Conservation (phyloP, 306 rosid genomes). For the Vigna angularis region DNA sequence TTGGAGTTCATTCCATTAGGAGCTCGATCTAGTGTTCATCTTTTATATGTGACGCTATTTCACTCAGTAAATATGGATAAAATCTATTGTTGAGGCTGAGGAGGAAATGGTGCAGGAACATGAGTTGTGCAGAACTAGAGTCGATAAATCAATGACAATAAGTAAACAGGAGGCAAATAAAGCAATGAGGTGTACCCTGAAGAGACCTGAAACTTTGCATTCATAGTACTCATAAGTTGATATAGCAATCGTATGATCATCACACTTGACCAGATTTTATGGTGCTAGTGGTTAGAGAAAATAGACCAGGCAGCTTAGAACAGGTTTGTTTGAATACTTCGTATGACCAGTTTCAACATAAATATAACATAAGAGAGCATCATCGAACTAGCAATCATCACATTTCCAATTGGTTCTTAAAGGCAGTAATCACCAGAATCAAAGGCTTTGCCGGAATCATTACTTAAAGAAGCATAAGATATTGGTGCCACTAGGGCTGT, state of each 20-base stretch:
- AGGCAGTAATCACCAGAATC: constrained; percentile 5
- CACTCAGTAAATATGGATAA: neutral
- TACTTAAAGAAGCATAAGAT: neutral
- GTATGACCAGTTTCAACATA: neutral
- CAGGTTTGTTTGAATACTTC: neutral
- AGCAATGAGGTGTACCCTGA: neutral
- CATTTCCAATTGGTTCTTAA: neutral
- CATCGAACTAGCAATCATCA: constrained; percentile 6
- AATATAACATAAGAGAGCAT: constrained; percentile 3
- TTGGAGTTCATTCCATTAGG: neutral
- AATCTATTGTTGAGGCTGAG: neutral
- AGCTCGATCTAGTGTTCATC: neutral
- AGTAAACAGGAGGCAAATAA: neutral
- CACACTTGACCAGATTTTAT: neutral
- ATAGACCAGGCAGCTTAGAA: neutral
- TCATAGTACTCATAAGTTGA: neutral
- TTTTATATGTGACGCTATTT: constrained; percentile 12
- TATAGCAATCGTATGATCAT: neutral
- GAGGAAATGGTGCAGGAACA: neutral
- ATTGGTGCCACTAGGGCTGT: neutral
- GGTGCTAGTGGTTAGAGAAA: neutral
- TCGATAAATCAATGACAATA: neutral
- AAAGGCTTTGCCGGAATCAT: neutral
- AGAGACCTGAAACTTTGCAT: neutral
- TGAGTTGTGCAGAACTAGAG: neutral